Evolutionary conservation across 352 stramenopile species (phyloP).

Genomic region (Phytophthora pluvialis): DNA sequence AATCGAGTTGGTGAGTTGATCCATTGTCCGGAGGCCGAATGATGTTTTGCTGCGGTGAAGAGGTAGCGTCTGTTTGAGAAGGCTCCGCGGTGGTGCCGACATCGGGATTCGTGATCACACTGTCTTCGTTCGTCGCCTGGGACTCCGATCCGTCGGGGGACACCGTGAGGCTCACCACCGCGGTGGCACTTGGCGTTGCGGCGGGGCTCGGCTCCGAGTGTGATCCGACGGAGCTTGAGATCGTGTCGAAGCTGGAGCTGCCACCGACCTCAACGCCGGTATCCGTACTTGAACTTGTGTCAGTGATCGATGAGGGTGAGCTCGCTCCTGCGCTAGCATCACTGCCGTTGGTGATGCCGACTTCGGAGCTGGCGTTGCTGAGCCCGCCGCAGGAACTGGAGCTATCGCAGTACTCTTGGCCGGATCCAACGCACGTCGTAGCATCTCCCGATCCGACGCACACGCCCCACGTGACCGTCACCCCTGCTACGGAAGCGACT

Average conservation of each 20-base stretch:
- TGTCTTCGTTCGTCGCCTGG: constrained; percentile 24
- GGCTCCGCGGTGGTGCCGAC: constrained; percentile 14
- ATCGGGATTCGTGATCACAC: constrained; percentile 11
- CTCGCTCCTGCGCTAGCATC: constrained; percentile 11
- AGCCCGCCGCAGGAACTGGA: constrained; percentile 10
- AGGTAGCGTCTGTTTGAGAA: constrained; percentile 2
- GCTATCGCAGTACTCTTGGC: constrained; percentile 24
- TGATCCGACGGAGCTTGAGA: not conserved
- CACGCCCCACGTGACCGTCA: constrained; percentile 33
- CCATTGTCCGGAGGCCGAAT: constrained; percentile 25
- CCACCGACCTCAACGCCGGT: not conserved
- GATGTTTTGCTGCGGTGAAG: constrained; percentile 12
- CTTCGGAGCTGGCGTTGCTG: constrained; percentile 1
- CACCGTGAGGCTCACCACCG: constrained; percentile 1
- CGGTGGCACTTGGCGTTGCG: not conserved
- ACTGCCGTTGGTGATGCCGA: constrained; percentile 11
- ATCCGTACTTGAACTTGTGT: constrained; percentile 8
- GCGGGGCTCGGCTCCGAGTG: not conserved
- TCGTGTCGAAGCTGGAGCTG: constrained; percentile 13
- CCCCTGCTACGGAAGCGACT: constrained; percentile 18
- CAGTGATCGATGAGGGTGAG: not conserved
- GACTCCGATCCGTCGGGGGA: constrained; percentile 7
- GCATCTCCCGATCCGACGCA: constrained; percentile 33
- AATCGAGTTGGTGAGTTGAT: constrained; percentile 31
- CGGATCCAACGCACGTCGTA: constrained; percentile 14